Conservation (phyloP, 352 stramenopile species). For the Elongisporangium undulatum region DNA sequence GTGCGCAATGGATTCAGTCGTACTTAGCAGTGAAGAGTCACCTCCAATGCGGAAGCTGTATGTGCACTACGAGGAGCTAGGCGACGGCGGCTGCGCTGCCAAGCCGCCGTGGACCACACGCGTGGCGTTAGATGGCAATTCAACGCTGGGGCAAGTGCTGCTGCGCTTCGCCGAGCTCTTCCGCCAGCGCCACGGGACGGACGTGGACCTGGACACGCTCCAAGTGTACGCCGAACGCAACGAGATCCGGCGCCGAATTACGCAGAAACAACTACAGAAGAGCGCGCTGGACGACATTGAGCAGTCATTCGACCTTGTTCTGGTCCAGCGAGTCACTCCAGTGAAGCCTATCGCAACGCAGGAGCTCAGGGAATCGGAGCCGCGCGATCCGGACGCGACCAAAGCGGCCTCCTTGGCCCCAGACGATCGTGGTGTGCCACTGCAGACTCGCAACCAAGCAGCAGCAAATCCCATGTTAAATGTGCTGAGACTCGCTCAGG, state of each 20-base stretch:
- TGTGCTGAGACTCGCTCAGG: constrained; percentile 29
- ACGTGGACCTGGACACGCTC: constrained; percentile 19
- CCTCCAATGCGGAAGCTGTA: constrained; percentile 46
- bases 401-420: background rate
- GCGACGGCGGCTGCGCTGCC: constrained; percentile 1
- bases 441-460: background rate
- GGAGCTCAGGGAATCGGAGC: background rate
- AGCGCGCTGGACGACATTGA: background rate
- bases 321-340: background rate
- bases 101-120: constrained; percentile 44
- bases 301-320: background rate
- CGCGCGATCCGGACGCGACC: background rate
- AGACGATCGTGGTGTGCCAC: background rate
- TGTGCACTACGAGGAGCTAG: constrained; percentile 53
- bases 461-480: background rate
- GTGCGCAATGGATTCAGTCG: background rate
- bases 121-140: constrained; percentile 11
- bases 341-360: background rate
- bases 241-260: constrained; percentile 7
- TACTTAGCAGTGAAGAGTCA: background rate
- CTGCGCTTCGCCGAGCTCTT: background rate
- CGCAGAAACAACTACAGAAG: background rate
- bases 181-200: background rate
- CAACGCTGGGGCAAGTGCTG: background rate
- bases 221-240: constrained; percentile 37